Evolutionary conservation across 148 eudicot species (phyloP).

Genomic region (Fagopyrum homotropicum): DNA sequence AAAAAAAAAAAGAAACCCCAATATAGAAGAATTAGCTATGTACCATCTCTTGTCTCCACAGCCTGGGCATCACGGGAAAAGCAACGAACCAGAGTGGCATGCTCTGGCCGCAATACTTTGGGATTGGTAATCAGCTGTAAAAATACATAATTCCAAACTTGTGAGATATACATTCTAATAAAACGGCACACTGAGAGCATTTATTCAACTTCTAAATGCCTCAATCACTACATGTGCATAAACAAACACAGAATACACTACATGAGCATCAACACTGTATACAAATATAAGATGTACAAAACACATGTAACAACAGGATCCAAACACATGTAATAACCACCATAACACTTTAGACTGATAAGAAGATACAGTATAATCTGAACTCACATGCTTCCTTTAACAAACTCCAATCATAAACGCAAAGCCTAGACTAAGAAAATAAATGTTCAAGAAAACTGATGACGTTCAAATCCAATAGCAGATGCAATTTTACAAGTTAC

Average conservation of each 20-base stretch:
- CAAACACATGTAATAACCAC: not conserved
- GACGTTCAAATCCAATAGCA: not conserved
- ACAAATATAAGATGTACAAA: not conserved
- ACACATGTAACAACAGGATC: not conserved
- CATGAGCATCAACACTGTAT: too few species aligned
- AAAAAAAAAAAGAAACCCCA: not conserved
- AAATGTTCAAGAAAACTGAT: not conserved
- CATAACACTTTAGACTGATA: not conserved
- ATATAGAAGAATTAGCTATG: not conserved
- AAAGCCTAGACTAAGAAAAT: not conserved
- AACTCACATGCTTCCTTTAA: not conserved
- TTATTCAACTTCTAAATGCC: not conserved
- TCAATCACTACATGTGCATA: not conserved
- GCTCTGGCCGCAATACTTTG: slow-evolving; percentile 34
- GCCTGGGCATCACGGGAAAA: slow-evolving; percentile 39
- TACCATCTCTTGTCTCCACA: slow-evolving; percentile 39
- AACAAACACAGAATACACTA: too few species aligned
- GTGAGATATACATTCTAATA: not conserved
- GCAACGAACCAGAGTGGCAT: slow-evolving; percentile 36
- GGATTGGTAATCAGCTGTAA: slow-evolving; percentile 39
- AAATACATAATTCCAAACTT: not conserved
- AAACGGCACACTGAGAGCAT: not conserved
- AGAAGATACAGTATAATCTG: not conserved
- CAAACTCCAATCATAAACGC: not conserved
- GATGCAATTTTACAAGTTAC: slow-evolving; percentile 1